Conservation (phyloP, 768 basidiomycete species). For the Serpula lacrymans region DNA sequence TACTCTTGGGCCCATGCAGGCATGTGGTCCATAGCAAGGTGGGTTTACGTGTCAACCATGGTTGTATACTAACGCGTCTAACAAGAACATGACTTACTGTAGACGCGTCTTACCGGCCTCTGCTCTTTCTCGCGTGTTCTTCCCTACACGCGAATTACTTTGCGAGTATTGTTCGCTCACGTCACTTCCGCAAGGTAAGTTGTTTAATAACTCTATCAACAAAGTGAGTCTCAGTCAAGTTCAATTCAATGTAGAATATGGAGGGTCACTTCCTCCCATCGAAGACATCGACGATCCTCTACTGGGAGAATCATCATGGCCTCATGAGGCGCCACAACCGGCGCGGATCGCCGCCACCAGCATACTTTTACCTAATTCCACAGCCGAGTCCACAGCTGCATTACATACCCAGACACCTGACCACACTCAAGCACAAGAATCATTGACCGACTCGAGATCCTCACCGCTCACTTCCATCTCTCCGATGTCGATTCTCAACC, state of each 20-base stretch:
- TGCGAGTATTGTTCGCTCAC: conserved; percentile 49
- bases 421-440: too few relatives aligned
- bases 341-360: too few relatives aligned
- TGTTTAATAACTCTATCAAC: too few relatives aligned
- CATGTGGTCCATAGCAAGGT: conserved; percentile 67
- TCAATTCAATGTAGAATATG: conserved; percentile 53
- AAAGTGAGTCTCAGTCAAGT: too few relatives aligned
- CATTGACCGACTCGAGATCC: too few relatives aligned
- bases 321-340: too few relatives aligned
- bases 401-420: too few relatives aligned
- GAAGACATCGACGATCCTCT: conserved; percentile 50
- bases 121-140: conserved; percentile 62
- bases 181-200: conserved; percentile 57
- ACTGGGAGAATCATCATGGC: too few relatives aligned
- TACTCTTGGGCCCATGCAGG: conserved; percentile 72
- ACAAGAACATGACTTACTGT: neutral
- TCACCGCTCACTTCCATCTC: conserved; percentile 29
- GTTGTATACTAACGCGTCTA: neutral
- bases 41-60: conserved; percentile 24
- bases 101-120: conserved; percentile 62
- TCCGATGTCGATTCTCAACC: conserved; percentile 61
- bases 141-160: conserved; percentile 55
- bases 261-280: conserved; percentile 56
- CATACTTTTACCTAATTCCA: too few relatives aligned
- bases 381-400: too few relatives aligned